These are phyloP conservation scores for Blastomyces parvus DNA, from an alignment of 2,329 filamentous ascomycete species.

Conservation along the genomic window DNA sequence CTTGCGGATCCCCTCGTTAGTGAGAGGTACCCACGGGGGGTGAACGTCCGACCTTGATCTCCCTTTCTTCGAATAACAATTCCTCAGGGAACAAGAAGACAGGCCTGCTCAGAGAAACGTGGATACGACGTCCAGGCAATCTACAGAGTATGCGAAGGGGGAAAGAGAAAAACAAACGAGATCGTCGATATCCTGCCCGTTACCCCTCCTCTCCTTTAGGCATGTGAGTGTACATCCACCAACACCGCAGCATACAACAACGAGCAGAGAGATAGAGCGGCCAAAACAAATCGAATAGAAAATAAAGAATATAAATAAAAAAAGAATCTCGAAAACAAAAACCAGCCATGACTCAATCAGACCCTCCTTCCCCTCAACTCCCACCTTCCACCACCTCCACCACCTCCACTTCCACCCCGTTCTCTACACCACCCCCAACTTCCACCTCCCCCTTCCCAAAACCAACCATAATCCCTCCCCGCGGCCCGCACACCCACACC, in stretches of 20 bases:
- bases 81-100: not conserved
- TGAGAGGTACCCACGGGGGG: not conserved
- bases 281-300: not conserved
- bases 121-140: not conserved
- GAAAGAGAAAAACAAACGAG: not conserved
- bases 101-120: not conserved
- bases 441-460: conserved; percentile 3
- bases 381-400: not conserved
- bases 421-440: not conserved
- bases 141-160: not conserved
- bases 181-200: not conserved
- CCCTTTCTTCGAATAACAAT: not conserved
- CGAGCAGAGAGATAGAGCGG: not conserved
- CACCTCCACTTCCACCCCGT: not conserved
- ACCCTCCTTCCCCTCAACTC: not conserved
- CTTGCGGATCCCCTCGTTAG: too few relatives aligned
- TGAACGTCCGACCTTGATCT: not conserved
- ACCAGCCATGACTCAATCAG: not conserved
- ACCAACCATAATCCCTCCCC: conserved; percentile 17
- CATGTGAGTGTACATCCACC: not conserved
- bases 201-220: not conserved
- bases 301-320: not conserved
- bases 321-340: not conserved
- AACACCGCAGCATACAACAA: not conserved
- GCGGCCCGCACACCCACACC: conserved; percentile 26